Evolutionary conservation across 2,329 filamentous ascomycete species (phyloP), one percentile per base, ranked within the genome.

Genomic region (Pseudodiploospora longispora): DNA sequence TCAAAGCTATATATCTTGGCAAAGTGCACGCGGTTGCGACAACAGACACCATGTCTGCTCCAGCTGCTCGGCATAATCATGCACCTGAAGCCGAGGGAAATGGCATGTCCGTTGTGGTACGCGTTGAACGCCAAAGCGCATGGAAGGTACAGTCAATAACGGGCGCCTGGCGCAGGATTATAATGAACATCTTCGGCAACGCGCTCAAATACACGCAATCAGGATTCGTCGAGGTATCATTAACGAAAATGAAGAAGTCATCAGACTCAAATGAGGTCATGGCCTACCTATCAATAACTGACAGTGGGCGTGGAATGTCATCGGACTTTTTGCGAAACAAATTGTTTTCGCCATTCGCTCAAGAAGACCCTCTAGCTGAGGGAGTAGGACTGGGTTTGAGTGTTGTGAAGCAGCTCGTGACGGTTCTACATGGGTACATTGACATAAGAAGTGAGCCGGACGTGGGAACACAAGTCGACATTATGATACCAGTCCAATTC

Each of bases 281-380:
- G 32, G 32, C 12, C 12, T 2, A 34, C 9, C 12, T 34, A 34
- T 9, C 67, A 0, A 73, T 87, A 2, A 66, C 68, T 0, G 83
- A 87, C 51, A 82, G 82, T 0, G 83, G 83, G 1, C 72, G 71
- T 37, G 83, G 83, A 1, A 87, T 87, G 31, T 73, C 73, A 0
- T 66, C 75, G 5, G 76, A 83, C 7, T 87, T 78, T 50, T 61
- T 85, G 8, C 68, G 73, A 19, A 72, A 76, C 6, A 70, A 72
- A 10, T 59, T 85, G 0, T 87, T 81, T 54, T 76, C 72, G 0
- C 78, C 81, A 0, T 85, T 85, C 48, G 61, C 70, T 0, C 83
- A 87, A 49, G 83, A 86, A 52, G 72, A 84, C 39, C 61, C 67
- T 0, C 58, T 86, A 1, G 68, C 74, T 0, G 71, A 75, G 0